Base-by-base conservation (phyloP, 2,329 filamentous ascomycete genomes). In the Aspergillus fijiensis region DNA sequence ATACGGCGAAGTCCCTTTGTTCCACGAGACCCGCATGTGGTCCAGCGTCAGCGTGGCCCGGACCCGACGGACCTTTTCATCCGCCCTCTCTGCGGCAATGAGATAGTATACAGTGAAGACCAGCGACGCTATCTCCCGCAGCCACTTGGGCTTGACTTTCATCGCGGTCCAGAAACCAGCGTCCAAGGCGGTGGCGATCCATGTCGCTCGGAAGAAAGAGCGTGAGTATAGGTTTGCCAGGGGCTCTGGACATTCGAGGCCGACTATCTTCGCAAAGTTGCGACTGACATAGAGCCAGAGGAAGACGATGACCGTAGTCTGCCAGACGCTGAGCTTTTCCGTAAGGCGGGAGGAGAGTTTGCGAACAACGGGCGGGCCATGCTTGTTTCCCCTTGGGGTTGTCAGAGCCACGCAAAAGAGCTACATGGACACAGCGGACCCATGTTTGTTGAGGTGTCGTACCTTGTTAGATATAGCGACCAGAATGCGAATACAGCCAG, bases 131-230 rank as follows among this genome's bases (percentile, higher is more conserved):
- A 96, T 72, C 73, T 98, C 93, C 45, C 92, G 84, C 48, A 96
- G 67, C 86, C 90, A 93, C 69, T 90, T 92, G 51, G 82, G 82
- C 59, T 85, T 86, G 64, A 99, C 93, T 69, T 87, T 89, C 95
- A 99, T 99, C 35, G 95, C 95, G 0, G 92, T 96, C 95, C 95
- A 99, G 76, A 97, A 99, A 1, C 95, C 95, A 5, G 95, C 95
- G 70, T 99, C 95, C 62, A 99, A 79, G 0, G 92, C 95, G 0
- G 95, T 99, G 56, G 95, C 88, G 16, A 98, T 86, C 95, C 95
- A 99, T 72, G 95, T 99, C 58, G 95, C 95, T 52, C 95, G 89
- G 75, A 96, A 99, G 79, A 96, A 99, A 29, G 90, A 88, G 55
- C 91, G 84, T 57, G 91, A 92, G 79, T 99, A 99, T 74, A 98